These are phyloP conservation scores for Saturnispora dispora DNA, from an alignment of 805 yeast genomes.

Conservation along the genomic window DNA sequence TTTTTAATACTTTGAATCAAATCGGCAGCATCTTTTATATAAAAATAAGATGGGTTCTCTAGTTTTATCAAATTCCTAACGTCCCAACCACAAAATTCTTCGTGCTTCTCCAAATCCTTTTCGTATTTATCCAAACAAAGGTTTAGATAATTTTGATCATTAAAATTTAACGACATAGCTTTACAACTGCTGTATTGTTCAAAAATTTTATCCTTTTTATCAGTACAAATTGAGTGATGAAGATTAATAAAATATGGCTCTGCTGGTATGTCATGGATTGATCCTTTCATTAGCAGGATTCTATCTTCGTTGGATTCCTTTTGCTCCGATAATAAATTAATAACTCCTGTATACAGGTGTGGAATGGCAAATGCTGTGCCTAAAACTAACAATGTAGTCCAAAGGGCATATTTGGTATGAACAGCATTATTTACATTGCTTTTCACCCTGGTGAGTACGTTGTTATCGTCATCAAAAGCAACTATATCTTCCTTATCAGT, in stretches of 20 bases:
- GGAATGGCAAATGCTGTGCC: background rate
- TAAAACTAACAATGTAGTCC: background rate
- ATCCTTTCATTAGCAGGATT: background rate
- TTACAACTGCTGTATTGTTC: background rate
- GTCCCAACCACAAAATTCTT: background rate
- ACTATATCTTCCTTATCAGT: background rate
- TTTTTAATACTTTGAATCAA: background rate
- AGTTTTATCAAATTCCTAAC: background rate
- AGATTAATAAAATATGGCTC: background rate
- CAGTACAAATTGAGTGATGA: background rate
- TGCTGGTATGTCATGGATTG: background rate
- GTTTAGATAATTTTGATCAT: background rate
- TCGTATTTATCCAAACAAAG: background rate
- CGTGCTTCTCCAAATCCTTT: background rate
- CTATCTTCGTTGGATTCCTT: background rate
- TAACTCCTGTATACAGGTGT: background rate
- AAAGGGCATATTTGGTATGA: background rate
- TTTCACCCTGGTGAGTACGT: background rate
- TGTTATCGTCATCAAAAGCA: background rate
- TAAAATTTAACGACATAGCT: background rate
- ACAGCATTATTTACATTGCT: background rate
- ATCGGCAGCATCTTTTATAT: background rate
- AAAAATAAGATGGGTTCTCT: background rate
- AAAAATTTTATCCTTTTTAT: background rate
- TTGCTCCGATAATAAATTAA: background rate